These are phyloP conservation scores for Phlyctochytrium planicorne DNA, from an alignment of 192 early-diverging fungal species.

Conservation along the genomic window DNA sequence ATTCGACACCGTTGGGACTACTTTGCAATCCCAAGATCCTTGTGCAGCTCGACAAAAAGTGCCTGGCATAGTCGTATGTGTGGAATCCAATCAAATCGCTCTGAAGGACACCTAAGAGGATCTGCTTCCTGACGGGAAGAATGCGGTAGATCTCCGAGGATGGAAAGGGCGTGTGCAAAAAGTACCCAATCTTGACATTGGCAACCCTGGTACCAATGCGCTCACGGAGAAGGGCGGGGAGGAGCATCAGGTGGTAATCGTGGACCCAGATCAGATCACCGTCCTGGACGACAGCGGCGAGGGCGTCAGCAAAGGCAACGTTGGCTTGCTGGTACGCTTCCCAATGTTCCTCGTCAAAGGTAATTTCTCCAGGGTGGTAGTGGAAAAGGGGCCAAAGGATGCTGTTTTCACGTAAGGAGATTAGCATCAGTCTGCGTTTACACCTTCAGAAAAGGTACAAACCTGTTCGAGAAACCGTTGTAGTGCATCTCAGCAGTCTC, in stretches of 20 bases:
- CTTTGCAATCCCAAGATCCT: conserved; percentile 92
- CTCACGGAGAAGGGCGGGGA: conserved; percentile 83
- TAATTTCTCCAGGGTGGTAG: conserved; percentile 98
- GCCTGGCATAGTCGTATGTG: conserved; percentile 98
- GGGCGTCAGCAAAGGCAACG: conserved; percentile 86
- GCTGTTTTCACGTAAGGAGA: conserved; percentile 44
- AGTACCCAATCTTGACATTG: conserved; percentile 94
- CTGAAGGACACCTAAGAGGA: conserved; percentile 88
- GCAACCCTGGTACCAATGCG: conserved; percentile 18
- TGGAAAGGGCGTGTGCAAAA: conserved; percentile 98
- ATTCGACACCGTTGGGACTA: conserved; percentile 91
- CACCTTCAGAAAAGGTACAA: not conserved
- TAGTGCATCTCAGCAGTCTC: conserved; percentile 94
- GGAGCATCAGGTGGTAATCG: conserved; percentile 98
- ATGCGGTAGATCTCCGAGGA: conserved; percentile 92
- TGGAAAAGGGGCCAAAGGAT: conserved; percentile 99
- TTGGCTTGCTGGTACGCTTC: conserved; percentile 94
- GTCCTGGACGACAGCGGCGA: conserved; percentile 80
- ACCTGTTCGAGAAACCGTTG: conserved; percentile 95
- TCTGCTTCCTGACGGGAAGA: conserved; percentile 66
- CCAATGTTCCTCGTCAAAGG: conserved; percentile 93
- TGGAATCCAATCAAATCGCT: conserved; percentile 98
- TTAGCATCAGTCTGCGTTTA: conserved; percentile 3
- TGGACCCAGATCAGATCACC: conserved; percentile 63
- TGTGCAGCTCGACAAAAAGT: conserved; percentile 96